Evolutionary conservation across 306 rosid genomes (phyloP), one percentile per base, ranked within the genome.

Genomic region (Castanea sativa): DNA sequence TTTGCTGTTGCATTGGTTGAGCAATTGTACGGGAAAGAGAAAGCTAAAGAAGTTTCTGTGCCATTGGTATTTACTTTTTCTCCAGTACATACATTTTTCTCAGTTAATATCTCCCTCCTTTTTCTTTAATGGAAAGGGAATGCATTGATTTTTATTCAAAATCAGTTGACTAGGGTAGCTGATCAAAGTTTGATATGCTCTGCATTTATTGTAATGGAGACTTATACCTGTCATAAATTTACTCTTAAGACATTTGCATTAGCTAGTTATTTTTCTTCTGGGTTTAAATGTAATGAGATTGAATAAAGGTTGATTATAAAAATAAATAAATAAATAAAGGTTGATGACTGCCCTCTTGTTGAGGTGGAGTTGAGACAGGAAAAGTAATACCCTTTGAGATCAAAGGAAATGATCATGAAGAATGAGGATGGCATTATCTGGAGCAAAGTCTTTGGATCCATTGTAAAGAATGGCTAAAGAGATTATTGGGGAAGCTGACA

Each of bases 21-120:
- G 85, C 97, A 90, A 78, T 78, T 95, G 87, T 90, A 77, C 65
- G 98, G 98, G 76, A 92, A 92, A 83, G 97, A 89, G 72, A 92
- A 91, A 85, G 97, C 92, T 16, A 88, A 86, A 30, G 97, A 91
- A 90, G 94, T 95, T 85, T 87, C 92, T 45, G 92, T 92, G 25
- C 98, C 98, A 55, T 75, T 95, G 98, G 99, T 92, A 86, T 79
- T 32, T 72, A 55, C 67, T 80, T 55, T 63, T 27, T 67, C 72
- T 35, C 29, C 4, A 2, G 16, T n/a, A 35, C 23, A 67, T 7
- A 6, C 12, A 6, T 65, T 65, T 61, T 32, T 65, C 25, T 18
- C 69, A 70, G 81, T 82, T 33, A 0, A 18, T 49, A 19, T 25
- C 52, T 65, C 80, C 64, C 61, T 70, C 19, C 12, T 84, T 71